A percentile compares a stretch with the other conserved stretches of the same genome.
Evolutionary conservation across 2,329 filamentous ascomycete genomes (phyloP).

Genomic region (Parastagonospora nodorum): DNA sequence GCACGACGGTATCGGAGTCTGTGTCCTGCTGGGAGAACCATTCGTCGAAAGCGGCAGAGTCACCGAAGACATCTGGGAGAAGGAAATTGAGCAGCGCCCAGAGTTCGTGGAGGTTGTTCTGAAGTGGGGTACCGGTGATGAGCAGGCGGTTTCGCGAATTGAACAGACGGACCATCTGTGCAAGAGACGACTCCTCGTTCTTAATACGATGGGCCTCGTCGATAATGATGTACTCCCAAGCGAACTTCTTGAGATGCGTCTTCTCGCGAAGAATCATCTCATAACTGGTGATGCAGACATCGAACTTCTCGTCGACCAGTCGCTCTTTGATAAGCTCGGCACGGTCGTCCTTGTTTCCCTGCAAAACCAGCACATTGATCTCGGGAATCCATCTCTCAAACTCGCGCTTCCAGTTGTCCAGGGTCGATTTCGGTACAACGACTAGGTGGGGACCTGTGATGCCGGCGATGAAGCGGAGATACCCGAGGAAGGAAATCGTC

Average conservation of each 20-base stretch:
- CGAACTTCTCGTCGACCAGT: slow-evolving; percentile 92
- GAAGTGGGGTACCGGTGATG: slow-evolving; percentile 94
- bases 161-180: slow-evolving; percentile 95
- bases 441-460: slow-evolving; percentile 91
- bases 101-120: slow-evolving; percentile 97
- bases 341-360: slow-evolving; percentile 94
- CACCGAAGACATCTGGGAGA: slow-evolving; percentile 96
- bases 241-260: slow-evolving; percentile 92
- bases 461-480: slow-evolving; percentile 86
- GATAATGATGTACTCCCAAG: slow-evolving; percentile 99
- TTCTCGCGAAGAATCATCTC: slow-evolving; percentile 99
- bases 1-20: slow-evolving; percentile 93
- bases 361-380: slow-evolving; percentile 89
- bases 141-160: slow-evolving; percentile 92
- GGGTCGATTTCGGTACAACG: slow-evolving; percentile 91
- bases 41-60: slow-evolving; percentile 94
- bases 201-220: slow-evolving; percentile 99
- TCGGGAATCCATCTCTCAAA: slow-evolving; percentile 95
- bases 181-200: slow-evolving; percentile 96
- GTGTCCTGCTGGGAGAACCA: slow-evolving; percentile 93
- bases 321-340: slow-evolving; percentile 86
- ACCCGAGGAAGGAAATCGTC: slow-evolving; percentile 95
- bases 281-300: slow-evolving; percentile 97
- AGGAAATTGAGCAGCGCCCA: slow-evolving; percentile 98
- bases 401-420: slow-evolving; percentile 98